Evolutionary conservation across 306 rosid species (phyloP), one percentile per base, ranked within the genome.

Genomic region (Cucurbita argyrosperma): DNA sequence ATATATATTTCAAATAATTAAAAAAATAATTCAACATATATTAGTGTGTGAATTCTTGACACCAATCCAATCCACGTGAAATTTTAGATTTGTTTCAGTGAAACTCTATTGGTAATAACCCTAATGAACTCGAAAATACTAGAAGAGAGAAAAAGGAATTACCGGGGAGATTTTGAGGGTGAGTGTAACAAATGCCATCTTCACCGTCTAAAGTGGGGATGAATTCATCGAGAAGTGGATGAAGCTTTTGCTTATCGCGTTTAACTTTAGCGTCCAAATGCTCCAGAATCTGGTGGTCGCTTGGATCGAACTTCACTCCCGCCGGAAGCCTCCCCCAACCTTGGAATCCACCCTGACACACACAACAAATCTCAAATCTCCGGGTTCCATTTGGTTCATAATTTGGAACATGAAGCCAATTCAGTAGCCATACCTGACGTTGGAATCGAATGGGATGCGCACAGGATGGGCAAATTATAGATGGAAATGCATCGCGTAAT

Each of bases 161-260:
- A 92, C 99, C 97, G 78, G 99, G 99, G n/a, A 94, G 75, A 63
- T 85, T 88, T 81, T 91, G 92, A 45, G 99, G 99, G 79, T 94
- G 99, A 26, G 97, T 94, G 51, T 88, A 94, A 77, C 99, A 94
- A 26, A 94, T 94, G 11, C 99, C 99, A 80, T 94, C 85, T 16
- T 89, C 97, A 7, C 90, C 96, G 59, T 89, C 86, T 77, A 94
- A 89, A 0, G 99, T 89, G 61, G 88, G 96, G 59, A 94, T 94
- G 83, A 91, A 94, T 35, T 91, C 80, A 75, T 91, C 91, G 52
- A 89, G 91, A 0, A 94, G 90, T 16, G 96, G 97, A 83, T 94
- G 99, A 79, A 89, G 88, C 79, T 85, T 91, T 18, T 76, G 67
- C 7, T 79, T 80, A 83, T 91, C 86, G n/a, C 82, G 69, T 37